Evolutionary conservation across 164 flowering plant species (phyloP).

Genomic region (Stephania japonica): DNA sequence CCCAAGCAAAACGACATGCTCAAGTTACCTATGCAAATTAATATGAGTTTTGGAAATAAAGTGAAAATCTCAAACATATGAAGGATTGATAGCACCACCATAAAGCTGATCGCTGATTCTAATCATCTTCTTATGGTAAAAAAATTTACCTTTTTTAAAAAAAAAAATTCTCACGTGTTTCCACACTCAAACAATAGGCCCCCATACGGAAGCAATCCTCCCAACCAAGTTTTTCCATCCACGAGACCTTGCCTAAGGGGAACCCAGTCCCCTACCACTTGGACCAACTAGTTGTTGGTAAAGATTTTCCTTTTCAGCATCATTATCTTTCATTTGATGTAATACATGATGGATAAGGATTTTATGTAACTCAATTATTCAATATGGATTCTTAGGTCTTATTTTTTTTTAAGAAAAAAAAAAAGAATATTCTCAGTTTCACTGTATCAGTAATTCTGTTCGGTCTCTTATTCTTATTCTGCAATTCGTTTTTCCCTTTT

Average conservation of each 20-base stretch:
- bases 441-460: not conserved
- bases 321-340: not conserved
- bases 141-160: no score
- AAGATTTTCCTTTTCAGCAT: not conserved
- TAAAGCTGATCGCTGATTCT: not conserved
- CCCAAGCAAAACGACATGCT: no score
- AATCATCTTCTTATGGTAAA: not conserved
- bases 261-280: no score
- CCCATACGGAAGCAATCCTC: no score
- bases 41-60: not conserved
- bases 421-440: not conserved
- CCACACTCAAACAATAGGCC: no score
- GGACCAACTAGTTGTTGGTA: no score
- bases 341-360: not conserved
- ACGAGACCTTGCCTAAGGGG: no score
- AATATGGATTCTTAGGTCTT: not conserved
- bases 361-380: not conserved
- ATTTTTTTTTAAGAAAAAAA: no score
- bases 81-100: not conserved
- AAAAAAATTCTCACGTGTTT: no score
- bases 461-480: not conserved
- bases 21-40: no score
- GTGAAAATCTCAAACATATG: not conserved
- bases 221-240: no score
- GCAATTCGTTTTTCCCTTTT: not conserved